Evolutionary conservation across 2,329 filamentous ascomycete genomes (phyloP), one percentile per base, ranked within the genome.

Genomic region (Fusarium papillatum): DNA sequence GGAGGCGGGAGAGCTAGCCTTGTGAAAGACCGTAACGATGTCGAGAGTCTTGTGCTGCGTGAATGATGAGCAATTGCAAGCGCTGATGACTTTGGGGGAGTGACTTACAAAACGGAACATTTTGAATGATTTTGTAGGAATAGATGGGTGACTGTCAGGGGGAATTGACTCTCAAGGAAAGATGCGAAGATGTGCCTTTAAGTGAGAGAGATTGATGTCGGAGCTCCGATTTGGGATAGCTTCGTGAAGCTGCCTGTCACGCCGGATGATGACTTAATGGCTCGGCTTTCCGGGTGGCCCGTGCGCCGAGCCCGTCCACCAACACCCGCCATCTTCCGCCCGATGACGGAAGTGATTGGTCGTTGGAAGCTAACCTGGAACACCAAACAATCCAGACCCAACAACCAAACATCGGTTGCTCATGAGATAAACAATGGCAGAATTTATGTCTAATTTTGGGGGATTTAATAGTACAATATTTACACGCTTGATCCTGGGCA

Each of bases 11-110:
- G 91, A 90, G 79, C 89, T 90, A 69, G 96, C 91, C 85, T 95
- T 94, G 90, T 98, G 96, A 89, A 98, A 99, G 88, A 99, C 93
- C 73, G 96, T 98, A 83, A 98, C 92, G 78, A 98, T 95, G 88
- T 98, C 96, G 84, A 95, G 90, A 77, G 93, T 90, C 89, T 95
- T 96, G 86, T 89, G 91, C 94, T 95, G 81, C 34, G 64, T 36
- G 50, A 17, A 50, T 48, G 8, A 66, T 81, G 64, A 81, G 80
- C 62, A 64, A 71, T 69, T 61, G 61, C n/a, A 4, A 9, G 34
- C 22, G 24, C 22, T 34, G 13, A 13, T 26, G n/a, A 26, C 38
- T 48, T 38, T 24, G 7, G n/a, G 16, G 7, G 13, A 16, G 17
- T 22, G 19, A 83, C 86, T 82, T 81, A 88, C 87, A 68, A 88